These are phyloP conservation scores for Pseudoneurospora amorphoporcata DNA, from an alignment of 495 filamentous ascomycete species.

Conservation along the genomic window DNA sequence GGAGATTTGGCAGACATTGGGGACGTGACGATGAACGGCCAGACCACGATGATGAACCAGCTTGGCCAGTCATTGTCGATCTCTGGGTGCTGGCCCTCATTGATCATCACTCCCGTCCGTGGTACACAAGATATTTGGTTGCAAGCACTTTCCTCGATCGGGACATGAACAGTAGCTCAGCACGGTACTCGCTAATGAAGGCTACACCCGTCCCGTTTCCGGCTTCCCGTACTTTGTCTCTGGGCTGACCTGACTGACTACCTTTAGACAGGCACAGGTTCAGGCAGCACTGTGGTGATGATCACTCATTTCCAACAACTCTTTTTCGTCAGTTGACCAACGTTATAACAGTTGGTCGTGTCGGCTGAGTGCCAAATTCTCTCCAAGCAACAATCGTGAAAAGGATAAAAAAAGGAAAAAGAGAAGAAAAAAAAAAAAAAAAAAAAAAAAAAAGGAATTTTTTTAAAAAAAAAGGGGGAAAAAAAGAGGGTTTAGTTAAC, in stretches of 20 bases:
- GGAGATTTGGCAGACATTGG: background rate
- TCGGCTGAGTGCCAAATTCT: background rate
- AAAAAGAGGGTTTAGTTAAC: too few relatives aligned
- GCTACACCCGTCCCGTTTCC: background rate
- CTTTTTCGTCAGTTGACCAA: background rate
- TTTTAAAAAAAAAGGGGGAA: too few relatives aligned
- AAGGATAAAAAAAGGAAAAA: background rate
- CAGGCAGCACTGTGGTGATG: background rate
- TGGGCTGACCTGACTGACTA: background rate
- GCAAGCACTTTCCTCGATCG: background rate
- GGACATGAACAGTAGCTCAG: background rate
- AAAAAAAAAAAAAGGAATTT: too few relatives aligned
- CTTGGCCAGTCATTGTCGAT: background rate
- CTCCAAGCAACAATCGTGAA: background rate
- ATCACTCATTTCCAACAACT: background rate
- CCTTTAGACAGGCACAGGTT: background rate
- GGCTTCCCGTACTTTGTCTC: background rate
- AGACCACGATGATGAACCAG: background rate
- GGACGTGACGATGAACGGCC: background rate
- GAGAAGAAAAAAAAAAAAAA: background rate
- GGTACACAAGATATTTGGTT: background rate
- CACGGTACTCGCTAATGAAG: background rate
- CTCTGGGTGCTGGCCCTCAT: background rate
- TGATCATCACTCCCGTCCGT: background rate
- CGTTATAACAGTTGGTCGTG: background rate